Evolutionary conservation across 202 grass and related monocot genomes (phyloP).

Genomic region (Elaeis oleifera): DNA sequence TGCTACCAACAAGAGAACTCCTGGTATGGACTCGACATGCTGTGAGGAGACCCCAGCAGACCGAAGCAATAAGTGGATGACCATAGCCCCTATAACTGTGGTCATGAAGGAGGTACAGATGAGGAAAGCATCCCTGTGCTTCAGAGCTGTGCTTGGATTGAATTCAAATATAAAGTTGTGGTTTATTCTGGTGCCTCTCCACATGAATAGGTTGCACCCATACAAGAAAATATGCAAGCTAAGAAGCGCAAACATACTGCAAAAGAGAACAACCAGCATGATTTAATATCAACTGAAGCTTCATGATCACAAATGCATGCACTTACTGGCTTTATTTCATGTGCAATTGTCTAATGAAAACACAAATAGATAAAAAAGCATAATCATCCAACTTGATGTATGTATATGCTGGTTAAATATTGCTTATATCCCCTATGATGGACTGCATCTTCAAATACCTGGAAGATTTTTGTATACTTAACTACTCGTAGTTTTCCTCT

Average conservation of each 20-base stretch:
- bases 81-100: constrained; percentile 23
- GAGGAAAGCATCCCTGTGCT: constrained; percentile 35
- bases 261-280: not conserved
- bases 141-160: constrained; percentile 28
- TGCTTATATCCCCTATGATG: no score
- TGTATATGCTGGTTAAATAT: no score
- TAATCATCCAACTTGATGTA: no score
- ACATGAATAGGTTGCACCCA: constrained; percentile 34
- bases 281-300: not conserved
- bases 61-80: constrained; percentile 32
- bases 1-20: constrained; percentile 26
- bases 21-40: constrained; percentile 28
- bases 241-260: constrained; percentile 39
- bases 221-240: constrained; percentile 38
- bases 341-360: no score
- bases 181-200: constrained; percentile 35
- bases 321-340: no score
- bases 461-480: no score
- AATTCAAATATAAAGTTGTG: constrained; percentile 48
- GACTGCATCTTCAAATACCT: no score
- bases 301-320: no score
- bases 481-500: no score
- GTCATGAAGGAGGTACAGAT: constrained; percentile 40
- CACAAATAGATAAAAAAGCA: no score
- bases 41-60: constrained; percentile 3